phyloP scores from a whole-genome alignment of 768 basidiomycete genomes.

The Tricholomella constricta region DNA sequence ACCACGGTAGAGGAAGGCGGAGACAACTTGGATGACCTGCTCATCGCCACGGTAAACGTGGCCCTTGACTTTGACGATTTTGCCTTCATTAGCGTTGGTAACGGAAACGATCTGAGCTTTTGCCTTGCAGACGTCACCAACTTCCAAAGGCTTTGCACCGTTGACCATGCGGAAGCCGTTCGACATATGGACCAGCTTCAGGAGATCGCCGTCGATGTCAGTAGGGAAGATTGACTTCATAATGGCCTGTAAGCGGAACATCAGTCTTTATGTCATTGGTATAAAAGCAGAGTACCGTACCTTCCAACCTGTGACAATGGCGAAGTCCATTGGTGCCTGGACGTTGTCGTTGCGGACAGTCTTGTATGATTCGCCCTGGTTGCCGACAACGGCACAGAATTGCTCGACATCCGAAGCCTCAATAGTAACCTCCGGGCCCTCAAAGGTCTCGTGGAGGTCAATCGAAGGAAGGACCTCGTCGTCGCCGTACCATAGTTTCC shows the following conservation, averaged over 20 bases:
- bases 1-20: slow-evolving; percentile 96
- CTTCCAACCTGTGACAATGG: slow-evolving; percentile 98
- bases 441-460: slow-evolving; percentile 78
- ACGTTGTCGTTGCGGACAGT: slow-evolving; percentile 64
- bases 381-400: slow-evolving; percentile 93
- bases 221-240: slow-evolving; percentile 98
- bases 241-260: slow-evolving; percentile 90
- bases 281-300: slow-evolving; percentile 44
- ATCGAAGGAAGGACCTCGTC: slow-evolving; percentile 76
- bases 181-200: slow-evolving; percentile 95
- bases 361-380: slow-evolving; percentile 91
- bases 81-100: slow-evolving; percentile 87
- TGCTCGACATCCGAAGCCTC: slow-evolving; percentile 75
- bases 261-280: slow-evolving; percentile 9
- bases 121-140: slow-evolving; percentile 88
- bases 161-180: slow-evolving; percentile 93
- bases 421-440: slow-evolving; percentile 84
- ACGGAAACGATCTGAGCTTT: slow-evolving; percentile 90
- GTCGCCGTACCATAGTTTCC: slow-evolving; percentile 97
- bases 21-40: slow-evolving; percentile 90
- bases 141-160: slow-evolving; percentile 73
- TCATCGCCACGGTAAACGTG: slow-evolving; percentile 74
- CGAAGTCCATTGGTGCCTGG: slow-evolving; percentile 97
- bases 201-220: slow-evolving; percentile 88
- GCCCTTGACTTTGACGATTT: slow-evolving; percentile 90